Conservation (phyloP, 805 yeast species). For the Ogataea allantospora region DNA sequence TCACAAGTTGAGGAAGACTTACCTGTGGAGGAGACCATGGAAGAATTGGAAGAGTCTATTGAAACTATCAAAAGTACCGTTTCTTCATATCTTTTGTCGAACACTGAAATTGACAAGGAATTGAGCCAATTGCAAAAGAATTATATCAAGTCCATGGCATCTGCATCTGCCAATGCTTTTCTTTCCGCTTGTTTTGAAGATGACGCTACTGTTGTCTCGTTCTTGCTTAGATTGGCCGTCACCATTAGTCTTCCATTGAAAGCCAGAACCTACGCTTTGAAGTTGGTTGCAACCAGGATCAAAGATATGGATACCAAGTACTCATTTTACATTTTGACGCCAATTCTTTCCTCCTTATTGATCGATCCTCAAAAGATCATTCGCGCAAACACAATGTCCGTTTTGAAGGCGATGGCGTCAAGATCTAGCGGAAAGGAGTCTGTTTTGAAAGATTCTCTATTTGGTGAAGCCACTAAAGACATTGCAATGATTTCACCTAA, state of each 20-base stretch:
- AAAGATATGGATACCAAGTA: constrained; percentile 34
- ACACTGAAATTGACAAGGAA: constrained; percentile 33
- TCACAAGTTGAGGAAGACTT: constrained; percentile 24
- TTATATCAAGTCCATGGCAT: constrained; percentile 43
- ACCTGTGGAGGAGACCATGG: constrained; percentile 26
- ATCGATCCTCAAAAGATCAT: constrained; percentile 49
- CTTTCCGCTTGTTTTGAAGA: constrained; percentile 20
- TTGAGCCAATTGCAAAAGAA: constrained; percentile 42
- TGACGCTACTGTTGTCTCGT: constrained; percentile 45
- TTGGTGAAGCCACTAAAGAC: constrained; percentile 46
- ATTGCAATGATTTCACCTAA: constrained; percentile 61
- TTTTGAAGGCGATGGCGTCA: constrained; percentile 37
- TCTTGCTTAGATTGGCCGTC: constrained; percentile 53
- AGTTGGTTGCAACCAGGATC: constrained; percentile 37
- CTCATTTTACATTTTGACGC: constrained; percentile 53
- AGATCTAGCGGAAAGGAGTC: constrained; percentile 41
- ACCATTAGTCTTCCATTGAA: constrained; percentile 59
- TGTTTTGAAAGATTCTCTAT: constrained; percentile 54
- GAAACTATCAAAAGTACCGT: constrained; percentile 14
- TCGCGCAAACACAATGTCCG: constrained; percentile 43
- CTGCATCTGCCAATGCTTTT: constrained; percentile 17
- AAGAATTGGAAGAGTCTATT: constrained; percentile 19
- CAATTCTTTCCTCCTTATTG: constrained; percentile 55
- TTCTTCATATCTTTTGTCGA: constrained; percentile 37
- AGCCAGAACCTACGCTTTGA: constrained; percentile 51